A percentile compares a stretch with the other conserved stretches of the same genome.
Conservation (phyloP, 768 basidiomycete species). For the Hydnomerulius pinastri region DNA sequence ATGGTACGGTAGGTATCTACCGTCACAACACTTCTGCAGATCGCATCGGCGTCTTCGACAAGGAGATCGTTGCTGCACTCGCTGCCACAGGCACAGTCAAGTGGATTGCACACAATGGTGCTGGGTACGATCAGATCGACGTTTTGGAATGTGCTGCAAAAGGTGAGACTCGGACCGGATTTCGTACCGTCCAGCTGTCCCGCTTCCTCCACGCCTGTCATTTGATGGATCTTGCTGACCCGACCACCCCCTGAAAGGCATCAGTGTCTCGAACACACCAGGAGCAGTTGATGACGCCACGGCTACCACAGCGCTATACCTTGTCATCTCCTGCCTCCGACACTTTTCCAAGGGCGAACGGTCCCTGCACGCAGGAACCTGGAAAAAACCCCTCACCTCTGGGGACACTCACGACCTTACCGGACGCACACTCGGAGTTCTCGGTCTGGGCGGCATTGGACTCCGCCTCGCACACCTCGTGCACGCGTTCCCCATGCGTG, state of each 20-base stretch:
- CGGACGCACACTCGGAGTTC: conserved; percentile 67
- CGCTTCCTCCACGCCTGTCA: not conserved
- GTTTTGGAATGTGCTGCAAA: conserved; percentile 68
- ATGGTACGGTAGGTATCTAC: conserved; percentile 73
- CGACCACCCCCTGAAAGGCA: conserved; percentile 30
- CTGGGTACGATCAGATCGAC: conserved; percentile 90
- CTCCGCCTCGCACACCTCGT: conserved; percentile 67
- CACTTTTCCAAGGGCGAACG: conserved; percentile 70
- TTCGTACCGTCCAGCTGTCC: not conserved
- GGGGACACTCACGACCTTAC: conserved; percentile 61
- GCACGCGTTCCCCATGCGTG: conserved; percentile 85
- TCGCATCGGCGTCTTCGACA: conserved; percentile 76
- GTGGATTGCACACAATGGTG: conserved; percentile 92
- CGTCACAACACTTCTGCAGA: conserved; percentile 68
- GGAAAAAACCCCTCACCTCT: conserved; percentile 57
- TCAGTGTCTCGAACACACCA: conserved; percentile 85
- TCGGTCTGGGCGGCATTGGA: conserved; percentile 81
- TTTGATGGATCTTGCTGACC: not conserved
- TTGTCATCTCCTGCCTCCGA: conserved; percentile 76
- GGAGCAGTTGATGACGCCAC: conserved; percentile 90
- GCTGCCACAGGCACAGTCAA: conserved; percentile 56
- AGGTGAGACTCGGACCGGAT: conserved; percentile 42
- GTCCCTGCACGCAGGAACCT: conserved; percentile 50
- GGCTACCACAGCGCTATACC: conserved; percentile 84
- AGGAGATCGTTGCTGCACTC: conserved; percentile 70